These are phyloP conservation scores for Jatropha multifida DNA, from an alignment of 441 rosid genomes.

Conservation along the genomic window DNA sequence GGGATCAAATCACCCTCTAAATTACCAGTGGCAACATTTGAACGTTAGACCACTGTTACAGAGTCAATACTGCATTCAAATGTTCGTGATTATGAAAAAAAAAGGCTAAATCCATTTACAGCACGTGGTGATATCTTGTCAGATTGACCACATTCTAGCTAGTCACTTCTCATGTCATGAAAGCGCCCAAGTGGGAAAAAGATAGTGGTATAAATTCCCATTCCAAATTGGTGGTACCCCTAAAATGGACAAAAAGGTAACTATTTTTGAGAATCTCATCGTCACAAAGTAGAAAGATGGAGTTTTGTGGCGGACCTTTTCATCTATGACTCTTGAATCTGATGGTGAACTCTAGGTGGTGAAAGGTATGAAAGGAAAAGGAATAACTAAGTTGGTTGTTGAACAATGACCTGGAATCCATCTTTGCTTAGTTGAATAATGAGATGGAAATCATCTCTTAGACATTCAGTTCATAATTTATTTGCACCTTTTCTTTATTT, in stretches of 20 bases:
- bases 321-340: slow-evolving; percentile 45
- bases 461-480: slow-evolving; percentile 7
- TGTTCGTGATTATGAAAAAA: background rate
- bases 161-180: slow-evolving; percentile 34
- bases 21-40: slow-evolving; percentile 11
- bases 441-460: slow-evolving; percentile 44
- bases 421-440: slow-evolving; percentile 48
- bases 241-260: slow-evolving; percentile 30
- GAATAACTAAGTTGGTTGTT: slow-evolving; percentile 33
- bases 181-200: slow-evolving; percentile 38
- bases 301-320: slow-evolving; percentile 77
- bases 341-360: slow-evolving; percentile 28
- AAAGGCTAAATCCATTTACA: slow-evolving; percentile 24
- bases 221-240: slow-evolving; percentile 62
- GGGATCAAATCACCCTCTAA: background rate
- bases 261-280: slow-evolving; percentile 55
- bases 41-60: slow-evolving; percentile 29
- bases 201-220: slow-evolving; percentile 53
- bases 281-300: slow-evolving; percentile 53
- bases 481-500: slow-evolving; percentile 9
- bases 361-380: slow-evolving; percentile 23
- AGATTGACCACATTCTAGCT: slow-evolving; percentile 34
- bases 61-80: slow-evolving; percentile 27
- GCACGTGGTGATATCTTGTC: slow-evolving; percentile 42
- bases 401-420: slow-evolving; percentile 64